Percentiles rank a stretch among this genome's conserved stretches.
These are phyloP conservation scores for Cercospora sp. DNA, from an alignment of 2,329 filamentous ascomycete species.

Conservation along the genomic window DNA sequence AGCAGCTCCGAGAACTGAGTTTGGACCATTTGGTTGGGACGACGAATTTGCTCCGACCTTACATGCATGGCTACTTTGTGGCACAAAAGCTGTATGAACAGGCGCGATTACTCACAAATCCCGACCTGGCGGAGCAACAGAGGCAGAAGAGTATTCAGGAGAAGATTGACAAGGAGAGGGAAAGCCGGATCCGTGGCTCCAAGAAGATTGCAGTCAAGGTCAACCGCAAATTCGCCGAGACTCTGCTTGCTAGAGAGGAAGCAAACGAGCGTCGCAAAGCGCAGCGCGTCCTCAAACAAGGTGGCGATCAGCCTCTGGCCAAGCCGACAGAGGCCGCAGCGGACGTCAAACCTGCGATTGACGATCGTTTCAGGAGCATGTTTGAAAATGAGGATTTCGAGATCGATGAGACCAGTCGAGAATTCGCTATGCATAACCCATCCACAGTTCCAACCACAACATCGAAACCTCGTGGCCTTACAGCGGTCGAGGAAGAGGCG, in stretches of 20 bases:
- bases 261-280: slow-evolving; percentile 56
- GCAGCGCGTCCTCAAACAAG: slow-evolving; percentile 56
- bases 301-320: slow-evolving; percentile 56
- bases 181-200: slow-evolving; percentile 86
- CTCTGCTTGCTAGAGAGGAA: slow-evolving; percentile 66
- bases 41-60: slow-evolving; percentile 84
- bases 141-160: slow-evolving; percentile 86
- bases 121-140: slow-evolving; percentile 91
- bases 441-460: slow-evolving; percentile 60
- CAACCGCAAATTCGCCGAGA: slow-evolving; percentile 72
- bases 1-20: slow-evolving; percentile 81
- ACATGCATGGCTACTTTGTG: slow-evolving; percentile 99
- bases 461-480: slow-evolving; percentile 53
- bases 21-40: slow-evolving; percentile 87
- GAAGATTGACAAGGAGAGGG: slow-evolving; percentile 96
- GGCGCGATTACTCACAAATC: slow-evolving; percentile 87
- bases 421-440: slow-evolving; percentile 87
- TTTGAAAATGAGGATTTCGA: slow-evolving; percentile 93
- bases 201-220: slow-evolving; percentile 92
- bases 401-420: slow-evolving; percentile 83
- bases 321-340: slow-evolving; percentile 46
- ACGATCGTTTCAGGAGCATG: slow-evolving; percentile 81
- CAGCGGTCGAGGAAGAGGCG: slow-evolving; percentile 61
- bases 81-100: slow-evolving; percentile 94
- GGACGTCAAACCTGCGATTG: slow-evolving; percentile 58